Conservation (phyloP, 768 basidiomycete genomes). For the Hygrocybe coccinea region DNA sequence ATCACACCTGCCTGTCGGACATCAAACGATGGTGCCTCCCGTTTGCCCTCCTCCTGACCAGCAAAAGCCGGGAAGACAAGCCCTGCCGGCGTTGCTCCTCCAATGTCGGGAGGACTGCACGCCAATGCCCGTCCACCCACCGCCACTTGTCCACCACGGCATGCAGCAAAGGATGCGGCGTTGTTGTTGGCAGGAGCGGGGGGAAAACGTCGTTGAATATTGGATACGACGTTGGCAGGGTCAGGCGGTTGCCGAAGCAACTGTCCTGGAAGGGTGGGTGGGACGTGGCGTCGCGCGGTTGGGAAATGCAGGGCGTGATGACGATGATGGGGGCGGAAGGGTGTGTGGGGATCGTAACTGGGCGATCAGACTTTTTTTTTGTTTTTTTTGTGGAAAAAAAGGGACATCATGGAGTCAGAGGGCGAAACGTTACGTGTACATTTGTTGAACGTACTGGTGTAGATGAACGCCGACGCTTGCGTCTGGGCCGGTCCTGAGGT, state of each 20-base stretch:
- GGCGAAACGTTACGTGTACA: not conserved
- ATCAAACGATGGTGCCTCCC: no score
- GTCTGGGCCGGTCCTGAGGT: constrained; percentile 8
- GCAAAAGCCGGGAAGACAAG: constrained; percentile 35
- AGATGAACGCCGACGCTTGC: constrained; percentile 23
- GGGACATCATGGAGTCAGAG: not conserved
- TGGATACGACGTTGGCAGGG: constrained; percentile 42
- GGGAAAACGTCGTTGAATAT: constrained; percentile 46
- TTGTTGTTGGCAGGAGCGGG: constrained; percentile 33
- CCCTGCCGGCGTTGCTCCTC: constrained; percentile 44
- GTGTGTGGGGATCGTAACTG: constrained; percentile 30
- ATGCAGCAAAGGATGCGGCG: constrained; percentile 16
- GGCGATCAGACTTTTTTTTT: constrained; percentile 10
- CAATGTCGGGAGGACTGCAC: constrained; percentile 42
- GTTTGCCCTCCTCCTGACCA: constrained; percentile 12
- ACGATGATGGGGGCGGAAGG: constrained; percentile 46
- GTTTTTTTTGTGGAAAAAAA: no score
- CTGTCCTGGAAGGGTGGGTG: constrained; percentile 53
- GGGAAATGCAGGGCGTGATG: constrained; percentile 43
- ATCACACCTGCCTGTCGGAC: no score
- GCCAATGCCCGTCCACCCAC: constrained; percentile 53
- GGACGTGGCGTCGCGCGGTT: constrained; percentile 37
- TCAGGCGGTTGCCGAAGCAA: constrained; percentile 46
- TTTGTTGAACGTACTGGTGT: constrained; percentile 13
- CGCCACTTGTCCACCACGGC: constrained; percentile 38